A percentile compares a stretch with the other conserved stretches of the same genome.
Evolutionary conservation across 2,329 filamentous ascomycete species (phyloP).

Genomic region (Aspergillus texensis): DNA sequence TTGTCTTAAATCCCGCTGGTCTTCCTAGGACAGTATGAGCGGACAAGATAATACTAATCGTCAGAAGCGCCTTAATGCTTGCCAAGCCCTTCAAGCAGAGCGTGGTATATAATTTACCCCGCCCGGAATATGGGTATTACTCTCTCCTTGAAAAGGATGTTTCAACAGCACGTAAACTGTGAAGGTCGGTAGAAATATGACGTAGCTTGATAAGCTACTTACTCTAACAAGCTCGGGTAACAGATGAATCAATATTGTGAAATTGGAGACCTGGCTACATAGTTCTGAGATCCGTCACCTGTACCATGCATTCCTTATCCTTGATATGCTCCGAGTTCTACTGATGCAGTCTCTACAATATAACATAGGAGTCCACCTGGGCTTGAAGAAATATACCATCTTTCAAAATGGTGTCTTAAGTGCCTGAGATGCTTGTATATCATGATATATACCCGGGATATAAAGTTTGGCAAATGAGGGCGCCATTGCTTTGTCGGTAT

Average conservation of each 20-base stretch:
- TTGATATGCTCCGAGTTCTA: not conserved
- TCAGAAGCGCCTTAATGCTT: too few relatives aligned
- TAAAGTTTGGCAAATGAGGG: not conserved
- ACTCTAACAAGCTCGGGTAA: not conserved
- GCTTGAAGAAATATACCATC: not conserved
- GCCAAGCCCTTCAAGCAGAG: too few relatives aligned
- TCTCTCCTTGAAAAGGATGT: too few relatives aligned
- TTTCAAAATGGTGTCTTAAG: not conserved
- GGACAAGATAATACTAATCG: too few relatives aligned
- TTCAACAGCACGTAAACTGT: too few relatives aligned
- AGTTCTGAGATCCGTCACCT: not conserved
- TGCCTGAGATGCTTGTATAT: not conserved
- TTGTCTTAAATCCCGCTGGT: too few relatives aligned
- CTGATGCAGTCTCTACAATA: not conserved
- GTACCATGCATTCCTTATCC: not conserved
- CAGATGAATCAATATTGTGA: not conserved
- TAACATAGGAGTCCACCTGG: too few relatives aligned
- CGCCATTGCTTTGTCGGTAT: not conserved
- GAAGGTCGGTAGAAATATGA: too few relatives aligned
- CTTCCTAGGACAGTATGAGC: too few relatives aligned
- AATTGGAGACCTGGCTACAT: not conserved
- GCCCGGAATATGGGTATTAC: too few relatives aligned
- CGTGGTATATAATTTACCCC: too few relatives aligned
- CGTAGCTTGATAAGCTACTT: too few relatives aligned
- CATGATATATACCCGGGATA: not conserved